Conservation (phyloP, 176 grass and related monocot genomes). For the Pontederia paniculata region DNA sequence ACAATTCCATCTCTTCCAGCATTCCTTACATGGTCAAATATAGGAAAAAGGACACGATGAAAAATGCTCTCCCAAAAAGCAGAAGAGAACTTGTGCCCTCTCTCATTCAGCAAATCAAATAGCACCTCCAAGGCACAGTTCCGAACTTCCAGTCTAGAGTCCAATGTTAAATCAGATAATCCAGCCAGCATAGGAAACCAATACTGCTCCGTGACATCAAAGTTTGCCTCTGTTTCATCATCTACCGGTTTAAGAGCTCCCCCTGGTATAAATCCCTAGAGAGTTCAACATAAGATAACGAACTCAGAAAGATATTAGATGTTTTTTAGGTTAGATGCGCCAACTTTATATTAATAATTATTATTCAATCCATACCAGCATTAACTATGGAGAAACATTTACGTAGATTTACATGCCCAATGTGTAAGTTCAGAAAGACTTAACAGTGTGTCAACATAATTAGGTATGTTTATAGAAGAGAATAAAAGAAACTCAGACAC, state of each 20-base stretch:
- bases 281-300: slow-evolving; percentile 9
- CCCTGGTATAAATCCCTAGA: slow-evolving; percentile 88
- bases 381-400: too few relatives aligned
- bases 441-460: too few relatives aligned
- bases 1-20: slow-evolving; percentile 81
- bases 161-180: slow-evolving; percentile 93
- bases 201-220: slow-evolving; percentile 95
- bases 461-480: too few relatives aligned
- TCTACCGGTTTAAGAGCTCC: slow-evolving; percentile 78
- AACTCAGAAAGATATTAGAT: not conserved
- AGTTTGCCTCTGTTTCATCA: slow-evolving; percentile 45
- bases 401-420: too few relatives aligned
- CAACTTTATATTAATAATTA: too few relatives aligned
- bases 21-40: slow-evolving; percentile 97
- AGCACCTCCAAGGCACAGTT: slow-evolving; percentile 94
- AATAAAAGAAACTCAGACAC: too few relatives aligned
- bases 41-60: slow-evolving; percentile 88
- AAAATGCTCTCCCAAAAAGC: slow-evolving; percentile 99
- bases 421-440: too few relatives aligned
- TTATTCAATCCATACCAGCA: too few relatives aligned
- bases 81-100: slow-evolving; percentile 96
- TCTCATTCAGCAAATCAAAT: slow-evolving; percentile 99
- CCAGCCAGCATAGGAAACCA: slow-evolving; percentile 99
- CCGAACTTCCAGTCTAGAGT: slow-evolving; percentile 88
- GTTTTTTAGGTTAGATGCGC: too few relatives aligned